These are phyloP conservation scores for Phialocephala sp. DNA, from an alignment of 2,329 filamentous ascomycete species.

Conservation along the genomic window DNA sequence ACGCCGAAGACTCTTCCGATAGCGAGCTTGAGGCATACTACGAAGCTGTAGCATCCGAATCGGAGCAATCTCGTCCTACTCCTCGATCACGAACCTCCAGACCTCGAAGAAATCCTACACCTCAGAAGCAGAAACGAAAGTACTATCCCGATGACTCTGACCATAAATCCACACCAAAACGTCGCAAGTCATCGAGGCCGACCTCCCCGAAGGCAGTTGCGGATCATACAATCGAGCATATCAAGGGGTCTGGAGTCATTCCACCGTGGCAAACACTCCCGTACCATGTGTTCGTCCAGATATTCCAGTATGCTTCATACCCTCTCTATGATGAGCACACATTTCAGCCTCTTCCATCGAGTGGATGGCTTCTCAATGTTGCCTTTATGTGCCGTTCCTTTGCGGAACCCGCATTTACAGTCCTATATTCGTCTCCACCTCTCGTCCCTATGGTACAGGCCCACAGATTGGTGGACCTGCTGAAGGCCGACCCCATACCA, in stretches of 20 bases:
- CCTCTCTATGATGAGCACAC: slow-evolving; percentile 58
- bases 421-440: slow-evolving; percentile 73
- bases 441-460: slow-evolving; percentile 59
- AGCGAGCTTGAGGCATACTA: slow-evolving; percentile 21
- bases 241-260: slow-evolving; percentile 45
- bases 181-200: slow-evolving; percentile 24
- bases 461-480: slow-evolving; percentile 57
- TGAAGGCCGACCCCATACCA: slow-evolving; percentile 46
- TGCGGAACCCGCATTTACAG: slow-evolving; percentile 73
- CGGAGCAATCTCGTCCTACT: slow-evolving; percentile 16
- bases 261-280: slow-evolving; percentile 67
- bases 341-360: slow-evolving; percentile 49
- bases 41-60: slow-evolving; percentile 17
- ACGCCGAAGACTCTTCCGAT: slow-evolving; percentile 35
- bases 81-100: slow-evolving; percentile 18
- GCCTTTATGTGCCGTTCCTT: slow-evolving; percentile 69
- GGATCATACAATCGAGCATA: slow-evolving; percentile 3
- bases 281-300: slow-evolving; percentile 70
- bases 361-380: slow-evolving; percentile 68
- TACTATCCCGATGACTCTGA: slow-evolving; percentile 13
- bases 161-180: slow-evolving; percentile 28
- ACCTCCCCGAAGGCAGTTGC: slow-evolving; percentile 16
- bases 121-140: slow-evolving; percentile 1
- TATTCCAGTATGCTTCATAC: slow-evolving; percentile 71
- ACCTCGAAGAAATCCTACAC: neutral